Evolutionary conservation across 2,329 filamentous ascomycete species (phyloP), one percentile per base, ranked within the genome.

Genomic region (Xylariaceae sp.): DNA sequence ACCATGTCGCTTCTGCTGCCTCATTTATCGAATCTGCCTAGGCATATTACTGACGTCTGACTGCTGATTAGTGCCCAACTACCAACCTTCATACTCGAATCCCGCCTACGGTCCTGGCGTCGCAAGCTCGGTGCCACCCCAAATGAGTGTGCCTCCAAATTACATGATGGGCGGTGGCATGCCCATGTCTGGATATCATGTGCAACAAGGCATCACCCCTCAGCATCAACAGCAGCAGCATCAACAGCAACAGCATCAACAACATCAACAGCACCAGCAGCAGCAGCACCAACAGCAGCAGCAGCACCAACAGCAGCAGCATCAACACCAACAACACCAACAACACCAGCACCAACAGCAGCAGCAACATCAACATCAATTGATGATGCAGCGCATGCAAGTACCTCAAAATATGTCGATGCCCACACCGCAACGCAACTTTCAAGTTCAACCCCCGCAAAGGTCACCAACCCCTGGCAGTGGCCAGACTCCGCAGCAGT

Each of bases 11-110:
- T 54, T 32, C 26, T 12, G 6, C 29, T 57, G 51, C 56, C 58
- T 49, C 41, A 54, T 19, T 34, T 54, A 56, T 50, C 51, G 40
- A 53, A 54, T 54, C 44, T 19, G 19, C 19, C 19, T 52, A 48
- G 52, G n/a, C 29, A 19, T 47, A 19, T 60, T 66, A 60, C 64
- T 67, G 62, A 72, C 69, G 55, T 67, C 50, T 62, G 59, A 63
- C 64, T 61, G 51, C 53, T 46, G 58, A 58, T 56, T 67, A 82
- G 80, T 83, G 75, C 70, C 78, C 62, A 66, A 69, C 47, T 83
- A 79, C 60, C 83, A 82, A 60, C 73, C 80, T 41, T 80, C 82
- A 50, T 85, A 81, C 61, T 76, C 79, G 29, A 75, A 73, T 63
- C 77, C 79, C 37, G 77, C 81, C 4, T 85, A 84, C 64, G 80